Percentiles rank a stretch among this genome's conserved stretches.
Evolutionary conservation across 1,139 yeast genomes (phyloP).

Genomic region (Pichia sp.): DNA sequence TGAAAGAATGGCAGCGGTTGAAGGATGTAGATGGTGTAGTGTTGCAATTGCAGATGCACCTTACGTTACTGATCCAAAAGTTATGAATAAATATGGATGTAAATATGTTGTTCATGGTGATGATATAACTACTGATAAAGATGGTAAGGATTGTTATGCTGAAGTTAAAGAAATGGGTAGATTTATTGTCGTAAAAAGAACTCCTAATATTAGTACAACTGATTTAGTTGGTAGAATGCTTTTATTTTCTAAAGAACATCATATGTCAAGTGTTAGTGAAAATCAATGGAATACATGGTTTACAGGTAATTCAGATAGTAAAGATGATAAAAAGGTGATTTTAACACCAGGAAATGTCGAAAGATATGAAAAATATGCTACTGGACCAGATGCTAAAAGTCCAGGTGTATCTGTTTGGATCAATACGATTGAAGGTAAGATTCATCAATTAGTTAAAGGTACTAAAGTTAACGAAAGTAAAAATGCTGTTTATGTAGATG

Average conservation of each 20-base stretch:
- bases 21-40: conserved; percentile 88
- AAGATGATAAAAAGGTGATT: conserved; percentile 12
- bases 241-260: conserved; percentile 53
- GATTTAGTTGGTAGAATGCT: conserved; percentile 92
- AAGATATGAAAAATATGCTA: conserved; percentile 54
- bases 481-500: conserved; percentile 57
- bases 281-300: conserved; percentile 21
- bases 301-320: conserved; percentile 2
- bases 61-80: conserved; percentile 84
- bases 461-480: conserved; percentile 9
- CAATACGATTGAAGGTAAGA: conserved; percentile 26
- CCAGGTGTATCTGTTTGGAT: conserved; percentile 60
- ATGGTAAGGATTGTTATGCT: conserved; percentile 90
- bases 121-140: conserved; percentile 92
- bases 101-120: conserved; percentile 94
- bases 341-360: conserved; percentile 27
- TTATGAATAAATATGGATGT: conserved; percentile 72
- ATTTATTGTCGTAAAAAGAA: conserved; percentile 82
- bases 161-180: conserved; percentile 78
- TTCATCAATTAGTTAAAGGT: conserved; percentile 38
- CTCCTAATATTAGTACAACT: conserved; percentile 91
- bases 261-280: conserved; percentile 36
- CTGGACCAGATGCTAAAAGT: conserved; percentile 55
- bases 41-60: conserved; percentile 74
- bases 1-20: conserved; percentile 78